Base-by-base conservation (phyloP, 805 yeast genomes). In the Candida hungchunana region DNA sequence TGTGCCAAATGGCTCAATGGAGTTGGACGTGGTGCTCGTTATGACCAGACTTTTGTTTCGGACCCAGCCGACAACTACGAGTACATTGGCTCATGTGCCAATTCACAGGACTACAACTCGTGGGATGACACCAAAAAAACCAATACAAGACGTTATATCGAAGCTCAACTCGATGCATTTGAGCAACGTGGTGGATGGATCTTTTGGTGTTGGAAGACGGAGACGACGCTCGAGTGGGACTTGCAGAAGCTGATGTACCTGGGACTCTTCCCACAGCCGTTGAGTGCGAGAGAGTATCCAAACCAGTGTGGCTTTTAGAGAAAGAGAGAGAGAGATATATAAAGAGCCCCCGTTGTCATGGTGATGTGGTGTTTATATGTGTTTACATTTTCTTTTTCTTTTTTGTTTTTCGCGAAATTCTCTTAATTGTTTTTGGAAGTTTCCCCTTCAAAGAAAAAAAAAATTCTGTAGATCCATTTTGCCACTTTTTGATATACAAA, bases 121-220 rank as follows among this genome's bases (percentile, higher is more conserved):
- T 89, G 93, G 85, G 64, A 84, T 6, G 67, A 64, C 8, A 71
- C 73, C 26, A 71, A 73, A 53, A 75, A 71, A 56, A 52, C 50
- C 17, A 67, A 76, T 46, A 74, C 80, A 31, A 78, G 96, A 59
- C 70, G 65, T 50, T 87, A 69, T 56, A 68, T 88, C 33, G 96
- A 89, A 65, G 95, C 96, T 32, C 96, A 89, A 69, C 65, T 89
- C 54, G 96, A 89, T 56, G 86, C 96, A 2, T 80, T 69, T 54
- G 85, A 79, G 51, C 72, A 71, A 50, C 71, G 77, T 40, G 73
- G 69, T 23, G 97, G 97, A 21, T 89, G 96, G 96, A 74, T 86
- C 39, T 82, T 84, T 68, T 89, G 97, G 97, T 76, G 82, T 59
- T 88, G 86, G 82, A 89, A 88, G 69, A 83, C 95, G 18, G 96